These are phyloP conservation scores for Groenewaldozyma tartarivorans DNA, from an alignment of 805 yeast genomes.

Conservation along the genomic window DNA sequence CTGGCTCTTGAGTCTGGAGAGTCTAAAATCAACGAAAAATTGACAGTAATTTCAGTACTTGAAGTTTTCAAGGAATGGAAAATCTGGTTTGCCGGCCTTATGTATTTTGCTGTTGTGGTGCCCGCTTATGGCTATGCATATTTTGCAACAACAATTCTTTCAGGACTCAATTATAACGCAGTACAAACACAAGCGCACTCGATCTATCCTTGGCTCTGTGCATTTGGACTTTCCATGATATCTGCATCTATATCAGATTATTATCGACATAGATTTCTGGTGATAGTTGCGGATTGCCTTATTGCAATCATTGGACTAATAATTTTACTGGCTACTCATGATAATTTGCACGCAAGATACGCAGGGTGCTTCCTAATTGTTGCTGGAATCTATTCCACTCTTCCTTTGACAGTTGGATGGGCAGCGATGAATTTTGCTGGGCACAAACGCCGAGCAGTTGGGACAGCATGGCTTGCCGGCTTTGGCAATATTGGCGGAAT, in stretches of 20 bases:
- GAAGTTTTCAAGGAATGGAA: conserved; percentile 50
- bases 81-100: conserved; percentile 47
- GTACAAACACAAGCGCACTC: conserved; percentile 71
- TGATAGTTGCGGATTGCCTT: conserved; percentile 18
- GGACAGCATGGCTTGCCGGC: conserved; percentile 55
- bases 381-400: conserved; percentile 49
- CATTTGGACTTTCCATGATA: conserved; percentile 57
- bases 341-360: conserved; percentile 37
- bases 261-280: conserved; percentile 28
- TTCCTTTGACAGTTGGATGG: conserved; percentile 70
- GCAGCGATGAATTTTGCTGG: conserved; percentile 52
- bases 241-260: conserved; percentile 58
- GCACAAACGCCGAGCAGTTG: conserved; percentile 49
- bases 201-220: conserved; percentile 76
- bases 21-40: conserved; percentile 36
- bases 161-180: conserved; percentile 53
- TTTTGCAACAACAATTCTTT: conserved; percentile 60
- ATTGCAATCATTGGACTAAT: conserved; percentile 47
- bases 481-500: conserved; percentile 71
- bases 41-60: no score
- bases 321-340: conserved; percentile 40
- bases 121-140: conserved; percentile 73
- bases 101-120: conserved; percentile 55
- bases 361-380: conserved; percentile 57
- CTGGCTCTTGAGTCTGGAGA: conserved; percentile 50